These are phyloP conservation scores for Suillus weaverae DNA, from an alignment of 768 basidiomycete species.

Conservation along the genomic window DNA sequence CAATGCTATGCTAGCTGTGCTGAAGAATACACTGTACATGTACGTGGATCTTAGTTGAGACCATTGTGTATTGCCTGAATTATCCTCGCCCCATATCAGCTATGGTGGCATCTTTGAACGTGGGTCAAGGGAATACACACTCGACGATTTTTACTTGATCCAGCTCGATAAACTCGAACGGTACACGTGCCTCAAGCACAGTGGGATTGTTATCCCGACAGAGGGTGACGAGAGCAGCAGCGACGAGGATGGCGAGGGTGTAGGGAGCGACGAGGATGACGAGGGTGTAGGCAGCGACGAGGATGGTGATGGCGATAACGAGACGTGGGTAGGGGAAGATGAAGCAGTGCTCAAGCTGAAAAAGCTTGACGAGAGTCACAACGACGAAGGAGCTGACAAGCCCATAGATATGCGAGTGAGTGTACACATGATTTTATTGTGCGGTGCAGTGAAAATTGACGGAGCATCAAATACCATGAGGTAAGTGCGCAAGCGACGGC, in stretches of 20 bases:
- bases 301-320: conserved; percentile 42
- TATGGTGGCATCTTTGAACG: conserved; percentile 90
- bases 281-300: conserved; percentile 60
- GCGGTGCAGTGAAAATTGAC: background rate
- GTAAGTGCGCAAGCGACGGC: conserved; percentile 44
- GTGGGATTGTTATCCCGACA: conserved; percentile 58
- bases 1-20: conserved; percentile 85
- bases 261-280: conserved; percentile 53
- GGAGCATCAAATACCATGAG: conserved; percentile 28
- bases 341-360: conserved; percentile 5
- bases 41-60: conserved; percentile 35
- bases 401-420: conserved; percentile 16
- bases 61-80: background rate
- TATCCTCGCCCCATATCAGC: conserved; percentile 34
- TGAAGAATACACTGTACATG: conserved; percentile 86
- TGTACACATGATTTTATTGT: conserved; percentile 14
- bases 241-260: conserved; percentile 60
- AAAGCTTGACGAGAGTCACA: conserved; percentile 5
- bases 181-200: conserved; percentile 71
- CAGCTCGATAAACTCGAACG: conserved; percentile 84
- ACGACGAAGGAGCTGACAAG: conserved; percentile 21
- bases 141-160: conserved; percentile 85
- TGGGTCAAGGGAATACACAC: conserved; percentile 79
- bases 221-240: conserved; percentile 64
- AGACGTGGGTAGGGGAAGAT: conserved; percentile 19